Evolutionary conservation across 148 eudicot genomes (phyloP).

Genomic region (Rhododendron simsii): DNA sequence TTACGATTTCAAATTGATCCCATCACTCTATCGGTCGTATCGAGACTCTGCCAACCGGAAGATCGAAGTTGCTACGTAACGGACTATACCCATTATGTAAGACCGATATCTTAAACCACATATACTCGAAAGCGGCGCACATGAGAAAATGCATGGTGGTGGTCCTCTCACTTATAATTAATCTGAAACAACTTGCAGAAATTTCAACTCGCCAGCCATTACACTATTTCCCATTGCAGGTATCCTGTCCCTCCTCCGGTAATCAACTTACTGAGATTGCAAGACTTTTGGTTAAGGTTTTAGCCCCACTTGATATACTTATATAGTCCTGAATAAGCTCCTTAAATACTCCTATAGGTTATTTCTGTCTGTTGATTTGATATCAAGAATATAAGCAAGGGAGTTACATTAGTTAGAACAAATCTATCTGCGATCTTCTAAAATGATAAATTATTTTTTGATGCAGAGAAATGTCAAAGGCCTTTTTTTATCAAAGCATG

Average conservation of each 20-base stretch:
- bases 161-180: background rate
- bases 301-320: background rate
- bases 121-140: background rate
- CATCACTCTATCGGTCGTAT: no score
- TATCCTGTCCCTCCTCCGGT: background rate
- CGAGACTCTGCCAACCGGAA: no score
- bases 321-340: no score
- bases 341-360: no score
- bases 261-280: background rate
- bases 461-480: background rate
- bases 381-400: no score
- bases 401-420: background rate
- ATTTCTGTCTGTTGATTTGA: no score
- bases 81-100: no score
- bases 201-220: no score
- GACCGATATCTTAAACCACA: no score
- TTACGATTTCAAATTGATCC: no score
- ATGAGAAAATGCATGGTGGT: background rate
- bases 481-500: background rate
- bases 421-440: background rate
- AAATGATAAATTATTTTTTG: background rate
- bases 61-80: no score
- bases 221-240: background rate
- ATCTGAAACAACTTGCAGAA: no score
- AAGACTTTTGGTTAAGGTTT: background rate